These are phyloP conservation scores for Aeschynomene evenia DNA, from an alignment of 306 rosid genomes.

Conservation along the genomic window DNA sequence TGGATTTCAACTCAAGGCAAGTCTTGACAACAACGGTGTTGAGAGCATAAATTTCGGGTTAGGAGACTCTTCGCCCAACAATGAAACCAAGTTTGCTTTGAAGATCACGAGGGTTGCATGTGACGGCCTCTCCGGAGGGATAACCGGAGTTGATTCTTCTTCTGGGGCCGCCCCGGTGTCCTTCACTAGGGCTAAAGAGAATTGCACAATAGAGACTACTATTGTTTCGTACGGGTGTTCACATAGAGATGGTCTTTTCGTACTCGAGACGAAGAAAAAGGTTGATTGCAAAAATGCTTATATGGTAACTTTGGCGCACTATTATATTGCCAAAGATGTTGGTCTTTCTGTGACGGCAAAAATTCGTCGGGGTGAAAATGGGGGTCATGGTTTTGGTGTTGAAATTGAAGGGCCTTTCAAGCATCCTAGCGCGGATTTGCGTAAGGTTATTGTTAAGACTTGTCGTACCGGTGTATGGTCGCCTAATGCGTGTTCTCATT, in stretches of 20 bases:
- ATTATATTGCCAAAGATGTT: conserved; percentile 21
- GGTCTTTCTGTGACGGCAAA: conserved; percentile 31
- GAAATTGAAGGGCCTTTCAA: conserved; percentile 29
- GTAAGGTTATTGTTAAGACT: conserved; percentile 16
- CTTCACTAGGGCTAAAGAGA: neutral
- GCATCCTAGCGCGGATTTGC: conserved; percentile 20
- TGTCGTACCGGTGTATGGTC: conserved; percentile 9
- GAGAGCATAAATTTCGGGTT: conserved; percentile 19
- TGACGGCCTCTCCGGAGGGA: neutral
- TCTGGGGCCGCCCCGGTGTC: neutral
- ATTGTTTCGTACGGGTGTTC: neutral
- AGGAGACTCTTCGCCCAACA: neutral
- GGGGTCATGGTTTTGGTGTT: neutral
- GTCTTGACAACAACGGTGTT: neutral
- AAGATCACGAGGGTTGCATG: neutral
- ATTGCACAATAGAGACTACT: neutral
- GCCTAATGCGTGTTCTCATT: conserved; percentile 29
- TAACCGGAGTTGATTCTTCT: neutral
- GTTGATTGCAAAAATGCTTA: neutral
- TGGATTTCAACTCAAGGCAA: conserved; percentile 23
- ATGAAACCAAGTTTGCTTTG: conserved; percentile 4
- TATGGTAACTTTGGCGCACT: conserved; percentile 22
- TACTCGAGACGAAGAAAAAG: conserved; percentile 23
- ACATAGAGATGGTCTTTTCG: neutral
- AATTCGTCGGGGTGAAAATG: neutral